Conservation (phyloP, 2,329 filamentous ascomycete genomes). For the Venturia oleaginea region DNA sequence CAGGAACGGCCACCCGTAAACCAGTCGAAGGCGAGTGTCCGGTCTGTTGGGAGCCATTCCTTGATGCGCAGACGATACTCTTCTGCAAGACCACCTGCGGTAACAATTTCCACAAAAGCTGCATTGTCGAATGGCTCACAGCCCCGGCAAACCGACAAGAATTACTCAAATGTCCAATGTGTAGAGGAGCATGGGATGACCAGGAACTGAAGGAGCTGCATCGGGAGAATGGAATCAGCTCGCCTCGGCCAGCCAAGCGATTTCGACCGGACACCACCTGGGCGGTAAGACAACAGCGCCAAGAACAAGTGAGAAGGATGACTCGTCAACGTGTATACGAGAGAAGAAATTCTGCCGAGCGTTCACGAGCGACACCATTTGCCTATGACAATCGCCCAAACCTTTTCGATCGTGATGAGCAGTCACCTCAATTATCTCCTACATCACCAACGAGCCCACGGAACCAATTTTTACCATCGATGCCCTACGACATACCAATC, state of each 20-base stretch:
- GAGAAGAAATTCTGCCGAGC: not conserved
- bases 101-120: constrained; percentile 53
- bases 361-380: not conserved
- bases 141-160: not conserved
- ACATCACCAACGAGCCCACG: not conserved
- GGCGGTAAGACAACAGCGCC: not conserved
- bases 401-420: not conserved
- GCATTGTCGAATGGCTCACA: constrained; percentile 44
- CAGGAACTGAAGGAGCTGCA: constrained; percentile 7
- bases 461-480: not conserved
- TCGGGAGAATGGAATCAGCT: constrained; percentile 10
- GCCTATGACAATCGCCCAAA: not conserved
- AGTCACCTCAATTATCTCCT: not conserved
- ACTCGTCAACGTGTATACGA: not conserved
- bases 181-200: constrained; percentile 10
- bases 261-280: not conserved
- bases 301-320: not conserved
- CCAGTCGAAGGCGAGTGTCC: constrained; percentile 47
- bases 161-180: constrained; percentile 9
- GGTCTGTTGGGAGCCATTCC: constrained; percentile 48
- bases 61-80: constrained; percentile 36
- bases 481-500: not conserved
- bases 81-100: constrained; percentile 54
- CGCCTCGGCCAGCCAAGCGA: constrained; percentile 1
- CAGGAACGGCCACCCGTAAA: constrained; percentile 39